Conservation (phyloP, 352 stramenopile species). For the Phytophthora citrophthora region DNA sequence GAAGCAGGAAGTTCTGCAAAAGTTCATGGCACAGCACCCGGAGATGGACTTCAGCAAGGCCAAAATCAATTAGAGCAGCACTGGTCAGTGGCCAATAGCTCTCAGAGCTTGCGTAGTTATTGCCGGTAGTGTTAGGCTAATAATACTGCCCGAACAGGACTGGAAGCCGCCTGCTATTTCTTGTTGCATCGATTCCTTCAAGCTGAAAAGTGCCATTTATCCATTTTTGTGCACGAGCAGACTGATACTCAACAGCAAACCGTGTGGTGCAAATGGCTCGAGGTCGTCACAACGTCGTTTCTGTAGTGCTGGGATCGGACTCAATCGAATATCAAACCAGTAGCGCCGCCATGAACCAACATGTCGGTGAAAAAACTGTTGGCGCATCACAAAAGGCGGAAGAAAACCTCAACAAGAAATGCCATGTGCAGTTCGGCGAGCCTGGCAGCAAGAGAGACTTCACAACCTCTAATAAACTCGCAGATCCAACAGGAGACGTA, state of each 20-base stretch:
- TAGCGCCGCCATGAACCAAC: constrained; percentile 53
- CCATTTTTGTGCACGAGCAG: constrained; percentile 12
- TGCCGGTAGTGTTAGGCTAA: constrained; percentile 17
- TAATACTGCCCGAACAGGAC: constrained; percentile 34
- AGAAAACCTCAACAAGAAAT: constrained; percentile 69
- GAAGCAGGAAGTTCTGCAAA: constrained; percentile 98
- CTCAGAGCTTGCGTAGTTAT: neutral
- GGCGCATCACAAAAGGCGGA: constrained; percentile 11
- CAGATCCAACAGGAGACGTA: constrained; percentile 68
- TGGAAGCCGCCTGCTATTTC: constrained; percentile 26
- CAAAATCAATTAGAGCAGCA: constrained; percentile 92
- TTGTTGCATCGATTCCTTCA: neutral
- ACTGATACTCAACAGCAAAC: neutral
- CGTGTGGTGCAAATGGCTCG: constrained; percentile 18
- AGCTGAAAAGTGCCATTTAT: constrained; percentile 11
- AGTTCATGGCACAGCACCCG: constrained; percentile 99
- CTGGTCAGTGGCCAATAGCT: neutral
- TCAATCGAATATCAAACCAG: constrained; percentile 59
- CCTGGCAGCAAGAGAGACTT: constrained; percentile 68
- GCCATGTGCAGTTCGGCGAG: constrained; percentile 71
- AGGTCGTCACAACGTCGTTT: constrained; percentile 53
- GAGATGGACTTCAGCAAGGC: constrained; percentile 99
- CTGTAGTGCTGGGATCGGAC: constrained; percentile 73
- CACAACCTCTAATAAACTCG: constrained; percentile 53
- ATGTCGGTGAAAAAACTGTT: constrained; percentile 28